These are phyloP conservation scores for Metschnikowia kofuensis DNA, from an alignment of 805 yeast species.

Conservation along the genomic window DNA sequence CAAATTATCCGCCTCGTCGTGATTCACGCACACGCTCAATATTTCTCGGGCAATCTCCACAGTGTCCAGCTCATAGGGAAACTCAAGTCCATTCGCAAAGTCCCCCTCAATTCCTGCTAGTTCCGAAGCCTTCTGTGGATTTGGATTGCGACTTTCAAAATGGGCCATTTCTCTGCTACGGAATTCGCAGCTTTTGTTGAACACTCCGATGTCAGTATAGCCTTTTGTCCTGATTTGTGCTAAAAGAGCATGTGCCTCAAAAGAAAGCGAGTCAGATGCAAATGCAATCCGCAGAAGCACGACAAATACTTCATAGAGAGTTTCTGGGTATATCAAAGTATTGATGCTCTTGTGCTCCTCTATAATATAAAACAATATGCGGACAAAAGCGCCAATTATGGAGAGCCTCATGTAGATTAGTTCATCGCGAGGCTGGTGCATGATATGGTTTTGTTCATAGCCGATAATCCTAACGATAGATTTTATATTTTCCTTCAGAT, in stretches of 20 bases:
- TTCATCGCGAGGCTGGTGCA: slow-evolving; percentile 44
- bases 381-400: slow-evolving; percentile 40
- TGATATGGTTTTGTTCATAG: slow-evolving; percentile 46
- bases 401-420: slow-evolving; percentile 35
- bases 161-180: slow-evolving; percentile 40
- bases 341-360: slow-evolving; percentile 31
- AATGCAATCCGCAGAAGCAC: slow-evolving; percentile 53
- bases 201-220: slow-evolving; percentile 29
- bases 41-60: slow-evolving; percentile 70
- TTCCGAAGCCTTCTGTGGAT: slow-evolving; percentile 21
- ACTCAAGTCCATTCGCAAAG: slow-evolving; percentile 57
- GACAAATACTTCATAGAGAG: slow-evolving; percentile 46
- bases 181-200: slow-evolving; percentile 45
- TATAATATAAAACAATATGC: slow-evolving; percentile 38
- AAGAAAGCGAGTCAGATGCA: slow-evolving; percentile 41
- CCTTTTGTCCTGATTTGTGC: slow-evolving; percentile 31
- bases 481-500: slow-evolving; percentile 38
- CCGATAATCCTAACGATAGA: slow-evolving; percentile 43
- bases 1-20: slow-evolving; percentile 76
- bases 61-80: slow-evolving; percentile 58
- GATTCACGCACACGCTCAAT: slow-evolving; percentile 62
- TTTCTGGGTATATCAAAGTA: slow-evolving; percentile 37
- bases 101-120: slow-evolving; percentile 34
- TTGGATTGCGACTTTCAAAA: slow-evolving; percentile 14
- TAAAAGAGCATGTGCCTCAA: slow-evolving; percentile 37